Conservation (phyloP, 1,284 basidiomycete genomes). For the Rhodotorula sp. region DNA sequence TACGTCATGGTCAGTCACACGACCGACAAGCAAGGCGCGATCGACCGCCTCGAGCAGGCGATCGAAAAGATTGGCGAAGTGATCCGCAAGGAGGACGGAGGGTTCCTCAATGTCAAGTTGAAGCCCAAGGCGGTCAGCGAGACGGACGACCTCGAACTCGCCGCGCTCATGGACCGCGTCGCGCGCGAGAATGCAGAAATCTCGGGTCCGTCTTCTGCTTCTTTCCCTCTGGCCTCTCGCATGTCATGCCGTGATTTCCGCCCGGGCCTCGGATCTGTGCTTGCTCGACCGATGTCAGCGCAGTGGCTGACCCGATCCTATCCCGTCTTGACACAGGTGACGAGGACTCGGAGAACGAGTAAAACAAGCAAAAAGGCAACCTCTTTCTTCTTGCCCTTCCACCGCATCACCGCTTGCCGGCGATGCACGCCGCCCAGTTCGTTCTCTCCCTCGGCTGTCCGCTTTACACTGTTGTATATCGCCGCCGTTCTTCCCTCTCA, state of each 20-base stretch:
- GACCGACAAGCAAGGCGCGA: conserved; percentile 93
- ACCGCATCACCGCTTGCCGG: not conserved
- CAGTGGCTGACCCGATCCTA: too few species aligned
- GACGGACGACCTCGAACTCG: conserved; percentile 91
- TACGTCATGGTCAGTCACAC: conserved; percentile 95
- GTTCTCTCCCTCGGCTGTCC: too few species aligned
- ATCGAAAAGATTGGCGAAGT: conserved; percentile 83
- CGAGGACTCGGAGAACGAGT: conserved; percentile 41
- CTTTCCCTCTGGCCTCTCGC: too few species aligned
- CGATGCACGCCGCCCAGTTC: too few species aligned
- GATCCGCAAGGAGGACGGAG: conserved; percentile 79
- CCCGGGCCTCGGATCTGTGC: too few species aligned
- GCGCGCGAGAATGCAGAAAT: conserved; percentile 89
- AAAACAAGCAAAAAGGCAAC: not conserved
- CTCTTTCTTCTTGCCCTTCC: not conserved
- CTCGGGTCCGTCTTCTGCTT: conserved; percentile 57
- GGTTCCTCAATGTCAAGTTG: conserved; percentile 87
- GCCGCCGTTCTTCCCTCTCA: too few species aligned
- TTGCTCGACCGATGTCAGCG: too few species aligned
- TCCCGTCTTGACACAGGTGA: conserved; percentile 8
- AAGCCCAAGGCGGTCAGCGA: conserved; percentile 98
- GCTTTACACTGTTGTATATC: too few species aligned
- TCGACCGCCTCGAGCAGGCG: conserved; percentile 88
- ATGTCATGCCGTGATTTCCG: too few species aligned
- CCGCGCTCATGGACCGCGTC: conserved; percentile 89